Evolutionary conservation across 495 filamentous ascomycete genomes (phyloP).

Genomic region (Tuber borchii): DNA sequence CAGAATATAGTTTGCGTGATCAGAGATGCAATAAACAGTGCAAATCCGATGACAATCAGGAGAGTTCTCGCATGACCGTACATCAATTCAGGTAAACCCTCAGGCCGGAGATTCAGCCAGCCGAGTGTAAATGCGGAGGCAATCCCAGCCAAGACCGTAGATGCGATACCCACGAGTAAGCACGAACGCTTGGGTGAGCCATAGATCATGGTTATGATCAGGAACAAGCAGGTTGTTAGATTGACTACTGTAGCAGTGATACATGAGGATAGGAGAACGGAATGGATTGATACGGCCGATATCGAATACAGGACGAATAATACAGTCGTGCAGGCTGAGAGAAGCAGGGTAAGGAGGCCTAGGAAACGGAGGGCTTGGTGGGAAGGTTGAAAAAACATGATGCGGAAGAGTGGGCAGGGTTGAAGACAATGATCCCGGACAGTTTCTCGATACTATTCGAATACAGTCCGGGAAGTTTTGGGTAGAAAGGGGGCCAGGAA

Average conservation of each 20-base stretch:
- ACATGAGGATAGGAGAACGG: slow-evolving; percentile 23
- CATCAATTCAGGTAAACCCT: slow-evolving; percentile 28
- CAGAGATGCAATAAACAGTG: slow-evolving; percentile 32
- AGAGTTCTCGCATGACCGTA: slow-evolving; percentile 26
- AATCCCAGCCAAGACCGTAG: slow-evolving; percentile 25
- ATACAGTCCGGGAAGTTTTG: background rate
- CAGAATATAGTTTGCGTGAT: slow-evolving; percentile 34
- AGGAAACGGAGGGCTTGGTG: slow-evolving; percentile 23
- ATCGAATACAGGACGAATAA: slow-evolving; percentile 34
- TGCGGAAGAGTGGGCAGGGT: slow-evolving; percentile 15
- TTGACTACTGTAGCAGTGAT: slow-evolving; percentile 27
- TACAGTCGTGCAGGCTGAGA: slow-evolving; percentile 21
- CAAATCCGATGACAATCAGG: slow-evolving; percentile 35
- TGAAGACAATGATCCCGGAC: slow-evolving; percentile 1
- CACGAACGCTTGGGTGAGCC: slow-evolving; percentile 20
- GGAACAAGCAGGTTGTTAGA: slow-evolving; percentile 24
- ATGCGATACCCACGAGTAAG: slow-evolving; percentile 23
- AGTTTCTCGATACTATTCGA: slow-evolving; percentile 4
- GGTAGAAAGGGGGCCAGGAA: background rate
- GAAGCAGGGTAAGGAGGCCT: slow-evolving; percentile 27
- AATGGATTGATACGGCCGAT: slow-evolving; percentile 25
- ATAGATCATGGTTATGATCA: slow-evolving; percentile 18
- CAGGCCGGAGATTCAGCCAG: slow-evolving; percentile 34
- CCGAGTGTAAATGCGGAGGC: slow-evolving; percentile 29
- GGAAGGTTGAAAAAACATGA: slow-evolving; percentile 33